These are phyloP conservation scores for Neopestalotiopsis sp. DNA, from an alignment of 2,329 filamentous ascomycete genomes.

Conservation along the genomic window DNA sequence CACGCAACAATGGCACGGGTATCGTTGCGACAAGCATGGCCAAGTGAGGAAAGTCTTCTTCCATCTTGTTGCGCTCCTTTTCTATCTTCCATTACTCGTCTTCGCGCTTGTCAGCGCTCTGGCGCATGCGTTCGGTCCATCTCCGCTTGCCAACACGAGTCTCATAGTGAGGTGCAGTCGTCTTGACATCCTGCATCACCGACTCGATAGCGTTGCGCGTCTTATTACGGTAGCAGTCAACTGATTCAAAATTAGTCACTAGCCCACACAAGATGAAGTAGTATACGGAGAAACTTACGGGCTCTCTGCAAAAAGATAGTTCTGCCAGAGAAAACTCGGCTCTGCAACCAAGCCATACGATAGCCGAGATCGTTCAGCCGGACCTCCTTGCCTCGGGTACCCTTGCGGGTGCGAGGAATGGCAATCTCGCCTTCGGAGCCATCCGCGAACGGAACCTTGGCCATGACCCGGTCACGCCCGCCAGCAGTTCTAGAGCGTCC, in stretches of 20 bases:
- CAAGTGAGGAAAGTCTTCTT: background rate
- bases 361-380: constrained; percentile 91
- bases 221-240: constrained; percentile 78
- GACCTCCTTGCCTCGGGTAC: constrained; percentile 80
- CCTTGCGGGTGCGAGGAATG: constrained; percentile 75
- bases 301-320: constrained; percentile 90
- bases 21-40: background rate
- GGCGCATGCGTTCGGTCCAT: constrained; percentile 66
- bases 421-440: constrained; percentile 75
- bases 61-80: background rate
- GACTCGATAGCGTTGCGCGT: constrained; percentile 82
- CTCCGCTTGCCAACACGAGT: constrained; percentile 83
- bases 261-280: background rate
- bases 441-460: constrained; percentile 70
- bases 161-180: constrained; percentile 84
- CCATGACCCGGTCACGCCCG: constrained; percentile 45
- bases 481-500: constrained; percentile 41
- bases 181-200: constrained; percentile 74
- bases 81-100: constrained; percentile 28
- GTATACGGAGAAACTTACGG: constrained; percentile 63
- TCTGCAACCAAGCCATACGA: constrained; percentile 96
- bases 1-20: background rate
- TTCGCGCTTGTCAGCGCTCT: constrained; percentile 38
- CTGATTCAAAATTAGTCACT: constrained; percentile 46
- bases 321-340: constrained; percentile 84